Base-by-base conservation (phyloP, 192 early-diverging fungal genomes). In the Mortierella hygrophila region DNA sequence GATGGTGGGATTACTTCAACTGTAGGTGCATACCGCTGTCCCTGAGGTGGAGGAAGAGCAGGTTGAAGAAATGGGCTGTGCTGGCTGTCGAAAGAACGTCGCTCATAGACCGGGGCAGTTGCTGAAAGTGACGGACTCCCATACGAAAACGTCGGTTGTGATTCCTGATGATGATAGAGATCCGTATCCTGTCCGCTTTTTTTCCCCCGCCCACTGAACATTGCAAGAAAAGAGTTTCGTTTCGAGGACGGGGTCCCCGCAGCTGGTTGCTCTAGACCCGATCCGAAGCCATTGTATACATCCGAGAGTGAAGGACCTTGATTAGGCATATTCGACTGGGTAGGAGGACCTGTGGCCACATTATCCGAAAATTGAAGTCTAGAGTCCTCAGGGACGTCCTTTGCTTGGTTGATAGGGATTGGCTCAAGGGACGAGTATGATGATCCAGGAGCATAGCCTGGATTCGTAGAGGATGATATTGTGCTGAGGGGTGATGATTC, bases 161-260 rank as follows among this genome's bases (percentile, higher is more conserved):
- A 82, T 40, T 82, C 81, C 29, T 60, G n/a, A 71, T 82, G 75
- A 20, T 26, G 18, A 6, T 26, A 1, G 2, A 68, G 54, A 63
- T 74, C 70, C 18, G 26, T 41, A 46, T 82, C 81, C 15, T 77
- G 75, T 7, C 71, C 81, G n/a, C 72, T 65, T 52, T 78, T 83
- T 54, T 83, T 83, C 37, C 76, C 76, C 5, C 77, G 70, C 7
- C 42, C 63, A 13, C 77, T 76, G 74, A 83, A 83, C 11, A 83
- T 83, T 2, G 77, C 82, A 47, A 83, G 52, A 57, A 83, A 78
- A 2, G 82, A 83, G 49, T 70, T 68, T 55, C 82, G 70, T 46
- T 83, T 83, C 1, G 76, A 78, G 6, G 75, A 65, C 16, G 75
- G 70, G 0, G 49, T 37, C 18, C 78, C 82, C 20, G 41, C 1